These are phyloP conservation scores for Entomophthora muscae DNA, from an alignment of 371 early-diverging fungal genomes.

Conservation along the genomic window DNA sequence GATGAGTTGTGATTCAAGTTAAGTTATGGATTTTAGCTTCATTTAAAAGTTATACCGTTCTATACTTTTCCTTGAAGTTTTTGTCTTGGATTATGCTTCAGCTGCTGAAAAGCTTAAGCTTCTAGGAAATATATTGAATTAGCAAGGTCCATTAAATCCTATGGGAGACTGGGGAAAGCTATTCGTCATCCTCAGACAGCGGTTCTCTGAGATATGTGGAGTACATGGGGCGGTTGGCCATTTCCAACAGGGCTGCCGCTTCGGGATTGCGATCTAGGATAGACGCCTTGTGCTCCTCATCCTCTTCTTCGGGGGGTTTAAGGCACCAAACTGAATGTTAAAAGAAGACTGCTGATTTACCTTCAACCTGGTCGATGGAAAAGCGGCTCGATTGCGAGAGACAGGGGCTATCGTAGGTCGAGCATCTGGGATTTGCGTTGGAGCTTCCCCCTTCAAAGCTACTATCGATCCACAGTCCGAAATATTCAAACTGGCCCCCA, in stretches of 20 bases:
- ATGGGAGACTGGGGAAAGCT: too few relatives aligned
- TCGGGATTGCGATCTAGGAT: constrained; percentile 42
- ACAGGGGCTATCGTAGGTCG: constrained; percentile 44
- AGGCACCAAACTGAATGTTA: constrained; percentile 42
- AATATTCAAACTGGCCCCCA: constrained; percentile 71
- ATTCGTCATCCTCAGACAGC: constrained; percentile 15
- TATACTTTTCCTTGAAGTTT: too few relatives aligned
- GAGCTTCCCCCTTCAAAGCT: constrained; percentile 53
- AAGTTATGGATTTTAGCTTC: too few relatives aligned
- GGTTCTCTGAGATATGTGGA: constrained; percentile 43
- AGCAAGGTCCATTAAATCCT: too few relatives aligned
- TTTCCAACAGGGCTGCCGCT: constrained; percentile 65
- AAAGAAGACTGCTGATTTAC: constrained; percentile 14
- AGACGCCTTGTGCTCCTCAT: constrained; percentile 20
- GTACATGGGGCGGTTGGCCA: constrained; percentile 68
- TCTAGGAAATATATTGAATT: too few relatives aligned
- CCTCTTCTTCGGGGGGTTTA: constrained; percentile 30
- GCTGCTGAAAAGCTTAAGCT: too few relatives aligned
- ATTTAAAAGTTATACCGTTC: too few relatives aligned
- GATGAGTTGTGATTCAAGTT: too few relatives aligned
- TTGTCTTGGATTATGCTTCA: too few relatives aligned
- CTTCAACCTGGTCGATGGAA: constrained; percentile 48
- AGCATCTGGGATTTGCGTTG: constrained; percentile 40
- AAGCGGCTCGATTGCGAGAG: constrained; percentile 40
- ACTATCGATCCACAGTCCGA: constrained; percentile 59